Evolutionary conservation across 2,329 filamentous ascomycete species (phyloP), one percentile per base, ranked within the genome.

Genomic region (Cladosporium sp.): DNA sequence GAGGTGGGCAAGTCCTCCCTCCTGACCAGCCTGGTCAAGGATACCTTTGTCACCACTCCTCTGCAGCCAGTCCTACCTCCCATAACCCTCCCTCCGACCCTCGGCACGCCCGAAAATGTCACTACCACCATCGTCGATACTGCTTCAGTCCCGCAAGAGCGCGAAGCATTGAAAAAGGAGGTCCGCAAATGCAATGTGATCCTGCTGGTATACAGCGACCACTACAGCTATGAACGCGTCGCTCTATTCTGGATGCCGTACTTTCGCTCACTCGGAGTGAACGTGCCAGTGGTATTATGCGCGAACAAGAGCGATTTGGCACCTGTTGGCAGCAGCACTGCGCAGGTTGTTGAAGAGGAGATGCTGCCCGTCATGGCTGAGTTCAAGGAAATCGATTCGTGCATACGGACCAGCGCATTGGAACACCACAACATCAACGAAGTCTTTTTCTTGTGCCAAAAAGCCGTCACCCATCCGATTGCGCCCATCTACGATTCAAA

Each of bases 161-260:
- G 93, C 59, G 88, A 86, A 53, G 91, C 85, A 15, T 77, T 99
- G 53, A 86, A 91, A 55, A 93, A 93, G 67, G 93, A 97, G 73
- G 91, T 99, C 55, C 85, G 93, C 57, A 96, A 96, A 70, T 93
- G 87, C 64, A 99, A 96, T 68, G 92, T 96, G 59, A 97, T 99
- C 57, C 79, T 97, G 15, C 82, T 99, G 38, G 91, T 99, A 49
- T 99, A 99, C 70, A 91, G 91, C 58, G 93, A 99, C 68, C 92
- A 97, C 72, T 99, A 99, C 75, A 97, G 91, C 78, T 99, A 97
- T 73, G 93, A 99, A 68, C 80, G 93, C 32, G 91, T 99, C 3
- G 93, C 92, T 3, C 77, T 99, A 40, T 99, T 97, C 70, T 99
- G 93, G 93, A 87, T 99, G 81, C 93, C 93, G 9, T 95, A 96